Conservation (phyloP, 805 yeast species). For the Debaryomyces tyrocola region DNA sequence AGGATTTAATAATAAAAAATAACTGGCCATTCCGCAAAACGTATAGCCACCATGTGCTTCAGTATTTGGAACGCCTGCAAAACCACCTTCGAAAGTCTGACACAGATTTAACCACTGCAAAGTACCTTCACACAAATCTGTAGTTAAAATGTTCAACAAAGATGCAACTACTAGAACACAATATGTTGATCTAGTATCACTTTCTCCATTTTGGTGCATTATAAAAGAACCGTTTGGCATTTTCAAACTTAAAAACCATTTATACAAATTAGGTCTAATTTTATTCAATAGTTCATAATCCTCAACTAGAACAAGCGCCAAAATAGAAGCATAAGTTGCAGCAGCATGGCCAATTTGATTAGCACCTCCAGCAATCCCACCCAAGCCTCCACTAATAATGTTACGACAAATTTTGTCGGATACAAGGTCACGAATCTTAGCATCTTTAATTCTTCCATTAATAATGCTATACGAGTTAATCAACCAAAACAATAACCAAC, state of each 20-base stretch:
- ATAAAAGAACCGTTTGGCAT: slow-evolving; percentile 70
- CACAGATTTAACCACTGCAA: slow-evolving; percentile 64
- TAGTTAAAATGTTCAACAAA: slow-evolving; percentile 60
- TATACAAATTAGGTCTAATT: slow-evolving; percentile 43
- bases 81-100: slow-evolving; percentile 95
- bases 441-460: slow-evolving; percentile 3
- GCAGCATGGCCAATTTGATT: slow-evolving; percentile 86
- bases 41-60: slow-evolving; percentile 99
- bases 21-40: slow-evolving; percentile 75
- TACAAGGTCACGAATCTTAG: slow-evolving; percentile 25
- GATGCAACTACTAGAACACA: slow-evolving; percentile 79
- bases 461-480: slow-evolving; percentile 43
- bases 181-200: slow-evolving; percentile 81
- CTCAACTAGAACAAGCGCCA: slow-evolving; percentile 57
- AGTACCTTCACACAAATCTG: slow-evolving; percentile 54
- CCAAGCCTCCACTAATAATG: slow-evolving; percentile 30
- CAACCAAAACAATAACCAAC: slow-evolving; percentile 91
- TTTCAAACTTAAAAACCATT: slow-evolving; percentile 70
- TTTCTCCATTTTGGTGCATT: slow-evolving; percentile 79
- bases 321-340: slow-evolving; percentile 74
- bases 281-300: slow-evolving; percentile 30
- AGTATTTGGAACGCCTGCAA: slow-evolving; percentile 71
- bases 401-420: slow-evolving; percentile 24
- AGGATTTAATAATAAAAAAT: slow-evolving; percentile 50
- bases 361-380: slow-evolving; percentile 83